Evolutionary conservation across 2,329 filamentous ascomycete genomes (phyloP), one percentile per base, ranked within the genome.

Genomic region (Diaporthe citri): DNA sequence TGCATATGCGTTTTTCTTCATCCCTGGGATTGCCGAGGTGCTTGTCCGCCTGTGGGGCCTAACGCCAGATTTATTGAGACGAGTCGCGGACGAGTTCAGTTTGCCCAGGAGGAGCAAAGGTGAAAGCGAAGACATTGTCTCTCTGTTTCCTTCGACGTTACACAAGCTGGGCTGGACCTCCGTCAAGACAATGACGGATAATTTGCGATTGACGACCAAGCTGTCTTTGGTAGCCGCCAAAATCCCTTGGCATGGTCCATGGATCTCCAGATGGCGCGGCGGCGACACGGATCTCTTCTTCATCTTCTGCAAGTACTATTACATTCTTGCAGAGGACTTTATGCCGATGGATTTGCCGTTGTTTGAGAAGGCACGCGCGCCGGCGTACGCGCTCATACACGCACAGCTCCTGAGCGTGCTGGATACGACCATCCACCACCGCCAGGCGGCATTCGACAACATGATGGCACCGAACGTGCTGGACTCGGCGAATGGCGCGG

Each of bases 1-100:
- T 80, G 95, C 96, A 2, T 98, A 97, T 83, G 95, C 95, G 41
- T 98, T 97, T 83, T 97, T 96, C 85, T 98, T 97, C 80, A 96
- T 94, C 39, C 95, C 95, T 0, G 95, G 95, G 6, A 90, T 97
- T 72, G 93, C 95, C 10, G 95, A 97, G 80, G 90, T 97, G 69
- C 87, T 98, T 66, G 90, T 96, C 36, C 91, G 95, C 22, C 86
- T 98, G 7, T 98, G 96, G 95, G 91, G 90, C 51, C 87, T 95
- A 28, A 90, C 92, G 3, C 86, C 92, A 4, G 91, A 92, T 74
- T 86, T 91, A 56, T 88, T 97, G 80, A 91, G 93, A 77, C 91
- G 95, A 34, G 89, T 95, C 1, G 88, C 95, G 12, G 89, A 92
- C 67, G 93, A 94, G 79, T 91, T 94, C 77, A 90, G 90, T 6